These are phyloP conservation scores for Wickerhamomyces canadensis DNA, from an alignment of 805 yeast genomes.

Conservation along the genomic window DNA sequence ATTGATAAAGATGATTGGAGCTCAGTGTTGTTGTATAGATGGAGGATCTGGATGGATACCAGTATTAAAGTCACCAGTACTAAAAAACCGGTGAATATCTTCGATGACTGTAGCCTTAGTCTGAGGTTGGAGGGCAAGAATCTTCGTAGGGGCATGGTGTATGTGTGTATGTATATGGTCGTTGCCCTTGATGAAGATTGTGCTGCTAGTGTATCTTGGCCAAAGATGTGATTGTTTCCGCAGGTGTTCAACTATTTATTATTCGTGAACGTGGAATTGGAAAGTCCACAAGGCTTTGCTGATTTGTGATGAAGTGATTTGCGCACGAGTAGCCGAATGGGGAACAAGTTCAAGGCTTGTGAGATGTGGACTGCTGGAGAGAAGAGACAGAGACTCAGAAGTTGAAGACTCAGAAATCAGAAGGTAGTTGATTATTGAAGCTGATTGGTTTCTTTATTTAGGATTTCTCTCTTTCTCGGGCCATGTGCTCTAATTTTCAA, in stretches of 20 bases:
- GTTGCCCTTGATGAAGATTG: neutral
- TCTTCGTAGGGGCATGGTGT: neutral
- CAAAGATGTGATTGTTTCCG: no score
- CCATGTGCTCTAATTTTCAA: no score
- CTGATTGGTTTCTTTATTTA: no score
- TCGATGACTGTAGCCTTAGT: neutral
- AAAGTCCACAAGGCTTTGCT: neutral
- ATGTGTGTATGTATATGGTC: neutral
- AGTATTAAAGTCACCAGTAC: neutral
- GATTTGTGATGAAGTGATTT: no score
- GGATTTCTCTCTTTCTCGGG: no score
- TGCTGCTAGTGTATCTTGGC: no score
- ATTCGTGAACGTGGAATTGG: neutral
- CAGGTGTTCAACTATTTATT: neutral
- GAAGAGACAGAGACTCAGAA: no score
- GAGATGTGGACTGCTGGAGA: no score
- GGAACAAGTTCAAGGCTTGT: no score
- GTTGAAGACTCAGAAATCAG: no score
- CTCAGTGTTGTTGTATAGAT: neutral
- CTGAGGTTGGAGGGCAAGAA: neutral
- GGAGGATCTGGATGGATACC: neutral
- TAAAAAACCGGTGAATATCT: neutral
- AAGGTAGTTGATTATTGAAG: no score
- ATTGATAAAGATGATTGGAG: neutral
- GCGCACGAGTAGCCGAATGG: no score